Conservation (phyloP, 2,329 filamentous ascomycete species). For the Pseudogymnoascus sp. region DNA sequence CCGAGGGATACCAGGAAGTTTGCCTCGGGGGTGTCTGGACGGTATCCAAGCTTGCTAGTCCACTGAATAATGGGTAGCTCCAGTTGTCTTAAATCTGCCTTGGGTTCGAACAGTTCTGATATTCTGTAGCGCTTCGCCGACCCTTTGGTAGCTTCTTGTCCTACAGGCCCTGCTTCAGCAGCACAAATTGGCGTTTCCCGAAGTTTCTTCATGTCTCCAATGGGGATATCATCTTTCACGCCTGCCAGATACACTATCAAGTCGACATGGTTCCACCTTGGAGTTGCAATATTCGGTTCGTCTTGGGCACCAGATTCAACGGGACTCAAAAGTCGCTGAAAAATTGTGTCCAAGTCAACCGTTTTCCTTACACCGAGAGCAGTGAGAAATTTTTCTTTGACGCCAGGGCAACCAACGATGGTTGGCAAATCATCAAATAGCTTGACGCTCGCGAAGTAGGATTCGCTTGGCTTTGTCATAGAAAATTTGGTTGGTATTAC, state of each 20-base stretch:
- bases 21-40: constrained; percentile 60
- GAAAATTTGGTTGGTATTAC: constrained; percentile 86
- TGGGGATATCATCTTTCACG: constrained; percentile 80
- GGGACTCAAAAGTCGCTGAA: constrained; percentile 68
- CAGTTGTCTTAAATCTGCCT: constrained; percentile 59
- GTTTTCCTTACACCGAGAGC: constrained; percentile 89
- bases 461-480: constrained; percentile 76
- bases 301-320: constrained; percentile 40
- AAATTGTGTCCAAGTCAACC: constrained; percentile 87
- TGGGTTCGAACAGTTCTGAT: constrained; percentile 74
- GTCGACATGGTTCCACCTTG: constrained; percentile 86
- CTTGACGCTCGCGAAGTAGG: constrained; percentile 90
- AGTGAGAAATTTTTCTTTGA: constrained; percentile 84
- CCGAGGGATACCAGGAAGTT: constrained; percentile 67
- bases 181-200: constrained; percentile 74
- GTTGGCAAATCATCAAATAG: constrained; percentile 89
- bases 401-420: constrained; percentile 63
- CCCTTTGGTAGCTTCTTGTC: constrained; percentile 45
- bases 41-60: constrained; percentile 60
- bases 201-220: constrained; percentile 70
- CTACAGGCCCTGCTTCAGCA: constrained; percentile 55
- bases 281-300: constrained; percentile 36
- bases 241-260: constrained; percentile 90
- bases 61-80: constrained; percentile 73
- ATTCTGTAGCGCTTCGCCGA: constrained; percentile 57